Evolutionary conservation across 768 basidiomycete genomes (phyloP), one percentile per base, ranked within the genome.

Genomic region (Peribolospora baueri): DNA sequence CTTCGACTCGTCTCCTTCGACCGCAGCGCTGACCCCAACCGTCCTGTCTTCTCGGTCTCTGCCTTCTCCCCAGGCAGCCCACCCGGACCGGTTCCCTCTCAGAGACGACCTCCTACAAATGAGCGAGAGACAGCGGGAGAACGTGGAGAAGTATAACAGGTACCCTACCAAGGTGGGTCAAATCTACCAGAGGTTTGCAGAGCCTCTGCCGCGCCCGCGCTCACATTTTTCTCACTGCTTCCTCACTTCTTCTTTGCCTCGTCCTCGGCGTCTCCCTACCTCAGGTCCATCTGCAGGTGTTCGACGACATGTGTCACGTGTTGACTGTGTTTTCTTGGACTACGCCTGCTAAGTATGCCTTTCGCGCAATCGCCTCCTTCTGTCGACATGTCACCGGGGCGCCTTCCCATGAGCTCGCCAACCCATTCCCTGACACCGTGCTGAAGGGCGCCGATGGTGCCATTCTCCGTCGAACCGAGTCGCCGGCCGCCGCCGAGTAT

Each of bases 41-140:
- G 37, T 10, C 36, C 38, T 36, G 48, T n/a, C 51, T 68, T 25
- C 25, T 25, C 25, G 25, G 25, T 25, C 25, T 1, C 25, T 25
- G 25, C 25, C 67, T 4, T 88, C 91, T 0, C 91, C 97, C 64
- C 86, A 82, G 64, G 93, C 91, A 40, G 84, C 85, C 3, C 68
- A 84, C 64, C 93, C 93, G 0, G 74, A 76, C 3, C 72, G 70
- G 58, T 91, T 76, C 65, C 81, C 81, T 2, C 67, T 76, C 1
- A 70, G 79, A 37, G 65, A 72, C 10, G 76, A 77, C 25, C 69
- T 78, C 2, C 66, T 78, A 10, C 64, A 68, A 71, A 75, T 67
- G 54, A 64, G 69, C 52, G 66, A 69, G 3, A 61, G 43, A 5
- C 56, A 59, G 3, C 49, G 56, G 0, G 38, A 41, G 14, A 54